These are phyloP conservation scores for Botrytis pseudocinerea DNA, from an alignment of 2,329 filamentous ascomycete genomes.

Conservation along the genomic window DNA sequence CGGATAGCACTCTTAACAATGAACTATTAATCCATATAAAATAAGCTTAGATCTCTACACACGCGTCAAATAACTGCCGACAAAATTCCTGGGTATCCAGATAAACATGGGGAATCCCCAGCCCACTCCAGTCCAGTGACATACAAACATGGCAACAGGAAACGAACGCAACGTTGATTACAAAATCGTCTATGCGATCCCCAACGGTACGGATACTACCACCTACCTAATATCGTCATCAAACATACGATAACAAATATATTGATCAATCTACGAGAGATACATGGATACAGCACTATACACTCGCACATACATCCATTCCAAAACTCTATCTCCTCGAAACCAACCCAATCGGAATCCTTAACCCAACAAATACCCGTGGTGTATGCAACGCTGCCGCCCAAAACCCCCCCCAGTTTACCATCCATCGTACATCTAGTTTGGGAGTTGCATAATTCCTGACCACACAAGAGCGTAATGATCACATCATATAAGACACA, in stretches of 20 bases:
- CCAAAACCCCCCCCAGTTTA: too few species aligned
- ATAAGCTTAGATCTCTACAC: neutral
- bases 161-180: neutral
- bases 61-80: neutral
- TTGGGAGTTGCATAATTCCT: neutral
- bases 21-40: neutral
- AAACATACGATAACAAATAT: neutral
- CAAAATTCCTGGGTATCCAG: neutral
- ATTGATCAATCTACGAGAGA: neutral
- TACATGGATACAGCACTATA: neutral
- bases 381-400: neutral
- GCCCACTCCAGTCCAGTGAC: constrained; percentile 1
- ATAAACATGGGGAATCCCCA: constrained; percentile 9
- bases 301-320: neutral
- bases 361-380: neutral
- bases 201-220: neutral
- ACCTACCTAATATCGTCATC: neutral
- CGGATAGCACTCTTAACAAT: neutral
- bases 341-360: neutral
- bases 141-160: neutral
- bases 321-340: neutral
- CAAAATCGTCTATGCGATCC: neutral
- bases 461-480: neutral
- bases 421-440: neutral
- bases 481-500: neutral